phyloP scores from a whole-genome alignment of 2,329 filamentous ascomycete species.

The Xylariomycetidae sp. region DNA sequence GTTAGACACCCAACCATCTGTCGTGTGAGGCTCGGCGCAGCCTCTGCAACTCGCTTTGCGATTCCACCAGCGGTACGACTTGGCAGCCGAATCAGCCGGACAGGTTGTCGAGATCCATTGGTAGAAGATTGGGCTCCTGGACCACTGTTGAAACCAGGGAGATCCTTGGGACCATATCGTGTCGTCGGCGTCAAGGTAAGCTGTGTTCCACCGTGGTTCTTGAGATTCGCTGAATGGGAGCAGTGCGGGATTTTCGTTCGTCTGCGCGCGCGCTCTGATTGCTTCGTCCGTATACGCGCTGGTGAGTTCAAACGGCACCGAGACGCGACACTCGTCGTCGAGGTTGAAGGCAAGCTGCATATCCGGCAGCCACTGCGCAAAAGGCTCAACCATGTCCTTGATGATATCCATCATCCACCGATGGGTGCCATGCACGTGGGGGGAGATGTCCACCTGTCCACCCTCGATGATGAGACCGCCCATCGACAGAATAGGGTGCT shows the following conservation, averaged over 20 bases:
- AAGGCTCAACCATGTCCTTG: conserved; percentile 32
- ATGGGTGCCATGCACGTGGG: conserved; percentile 27
- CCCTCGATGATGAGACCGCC: conserved; percentile 28
- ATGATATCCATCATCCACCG: conserved; percentile 33
- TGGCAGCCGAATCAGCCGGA: conserved; percentile 39
- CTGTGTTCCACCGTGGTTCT: conserved; percentile 17
- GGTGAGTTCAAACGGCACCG: conserved; percentile 37
- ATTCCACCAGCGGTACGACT: conserved; percentile 33
- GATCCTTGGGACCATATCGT: conserved; percentile 18
- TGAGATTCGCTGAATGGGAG: conserved; percentile 15
- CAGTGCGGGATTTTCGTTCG: conserved; percentile 18
- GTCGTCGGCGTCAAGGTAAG: conserved; percentile 18
- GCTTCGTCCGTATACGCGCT: conserved; percentile 27
- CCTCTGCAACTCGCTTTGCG: conserved; percentile 26
- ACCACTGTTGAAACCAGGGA: conserved; percentile 19
- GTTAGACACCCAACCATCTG: conserved; percentile 36
- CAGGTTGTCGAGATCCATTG: conserved; percentile 35
- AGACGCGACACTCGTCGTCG: conserved; percentile 43
- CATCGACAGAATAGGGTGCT: conserved; percentile 23
- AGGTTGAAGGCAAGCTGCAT: conserved; percentile 48
- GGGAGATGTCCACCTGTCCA: conserved; percentile 24
- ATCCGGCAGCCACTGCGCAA: conserved; percentile 40
- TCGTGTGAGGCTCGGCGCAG: conserved; percentile 32
- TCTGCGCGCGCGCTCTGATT: conserved; percentile 13
- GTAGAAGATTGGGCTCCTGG: conserved; percentile 28